These are phyloP conservation scores for Botrytis medusae DNA, from an alignment of 2,329 filamentous ascomycete species.

Conservation along the genomic window DNA sequence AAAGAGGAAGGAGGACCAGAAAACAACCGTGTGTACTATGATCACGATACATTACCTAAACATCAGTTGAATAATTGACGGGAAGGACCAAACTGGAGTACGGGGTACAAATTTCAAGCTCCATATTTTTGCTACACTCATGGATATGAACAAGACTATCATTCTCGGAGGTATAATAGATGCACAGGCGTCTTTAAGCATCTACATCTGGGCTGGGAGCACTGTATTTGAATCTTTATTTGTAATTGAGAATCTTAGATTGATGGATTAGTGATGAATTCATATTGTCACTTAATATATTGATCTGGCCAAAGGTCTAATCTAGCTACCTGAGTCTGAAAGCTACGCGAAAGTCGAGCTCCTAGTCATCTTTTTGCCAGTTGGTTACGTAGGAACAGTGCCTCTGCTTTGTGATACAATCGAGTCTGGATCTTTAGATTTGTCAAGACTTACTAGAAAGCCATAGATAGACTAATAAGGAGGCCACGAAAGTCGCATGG, in stretches of 20 bases:
- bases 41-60: slow-evolving; percentile 22
- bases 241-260: slow-evolving; percentile 10
- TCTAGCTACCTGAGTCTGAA: not conserved
- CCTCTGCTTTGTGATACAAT: slow-evolving; percentile 18
- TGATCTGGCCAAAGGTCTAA: not conserved
- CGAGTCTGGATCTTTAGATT: slow-evolving; percentile 6
- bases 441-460: not conserved
- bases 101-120: slow-evolving; percentile 2
- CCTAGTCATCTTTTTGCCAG: not conserved
- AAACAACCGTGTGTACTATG: slow-evolving; percentile 28
- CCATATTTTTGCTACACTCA: not conserved
- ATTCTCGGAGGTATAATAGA: slow-evolving; percentile 3
- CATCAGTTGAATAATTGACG: slow-evolving; percentile 16
- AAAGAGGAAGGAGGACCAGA: slow-evolving; percentile 14
- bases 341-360: not conserved
- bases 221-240: slow-evolving; percentile 9
- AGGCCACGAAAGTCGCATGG: too few species aligned
- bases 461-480: not conserved
- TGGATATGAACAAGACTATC: not conserved
- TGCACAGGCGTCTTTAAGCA: not conserved
- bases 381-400: not conserved
- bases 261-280: slow-evolving; percentile 9
- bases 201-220: not conserved
- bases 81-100: slow-evolving; percentile 4
- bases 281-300: not conserved